Evolutionary conservation across 2,329 filamentous ascomycete genomes (phyloP).

Genomic region (Ascochyta clinopodiicola): DNA sequence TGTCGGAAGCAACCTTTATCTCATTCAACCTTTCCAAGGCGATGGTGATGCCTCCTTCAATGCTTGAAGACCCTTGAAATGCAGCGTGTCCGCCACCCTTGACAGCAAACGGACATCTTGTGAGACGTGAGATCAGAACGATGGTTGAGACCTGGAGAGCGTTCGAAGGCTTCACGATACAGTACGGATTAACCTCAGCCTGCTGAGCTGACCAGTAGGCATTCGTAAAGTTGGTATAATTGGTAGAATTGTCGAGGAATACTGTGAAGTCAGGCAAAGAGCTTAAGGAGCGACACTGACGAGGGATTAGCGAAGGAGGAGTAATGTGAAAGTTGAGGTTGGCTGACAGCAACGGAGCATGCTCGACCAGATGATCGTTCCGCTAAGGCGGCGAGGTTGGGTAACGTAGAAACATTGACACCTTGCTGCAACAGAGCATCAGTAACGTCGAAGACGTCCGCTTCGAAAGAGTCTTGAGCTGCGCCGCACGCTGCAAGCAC

Average conservation of each 20-base stretch:
- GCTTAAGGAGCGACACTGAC: slow-evolving; percentile 24
- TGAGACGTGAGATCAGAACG: slow-evolving; percentile 31
- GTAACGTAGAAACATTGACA: slow-evolving; percentile 24
- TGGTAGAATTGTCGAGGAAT: slow-evolving; percentile 22
- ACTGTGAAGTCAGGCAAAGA: slow-evolving; percentile 4
- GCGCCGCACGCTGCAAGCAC: background rate
- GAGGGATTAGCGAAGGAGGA: background rate
- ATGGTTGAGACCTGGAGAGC: slow-evolving; percentile 26
- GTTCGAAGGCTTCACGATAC: slow-evolving; percentile 36
- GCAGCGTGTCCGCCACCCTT: slow-evolving; percentile 44
- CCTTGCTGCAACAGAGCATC: slow-evolving; percentile 26
- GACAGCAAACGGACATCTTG: slow-evolving; percentile 49
- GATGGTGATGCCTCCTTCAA: slow-evolving; percentile 42
- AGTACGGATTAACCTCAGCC: slow-evolving; percentile 30
- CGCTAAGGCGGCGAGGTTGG: slow-evolving; percentile 18
- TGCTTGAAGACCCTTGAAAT: slow-evolving; percentile 38
- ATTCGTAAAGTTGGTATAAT: slow-evolving; percentile 28
- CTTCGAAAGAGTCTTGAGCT: slow-evolving; percentile 19
- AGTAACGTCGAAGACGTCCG: slow-evolving; percentile 27
- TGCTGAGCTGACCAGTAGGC: slow-evolving; percentile 38
- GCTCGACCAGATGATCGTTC: slow-evolving; percentile 11
- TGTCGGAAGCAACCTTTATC: slow-evolving; percentile 27
- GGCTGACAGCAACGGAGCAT: slow-evolving; percentile 32
- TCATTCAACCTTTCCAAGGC: slow-evolving; percentile 34
- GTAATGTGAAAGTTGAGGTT: background rate